Base-by-base conservation (phyloP, 345 rosid species). In the Rhodomyrtus tomentosa region DNA sequence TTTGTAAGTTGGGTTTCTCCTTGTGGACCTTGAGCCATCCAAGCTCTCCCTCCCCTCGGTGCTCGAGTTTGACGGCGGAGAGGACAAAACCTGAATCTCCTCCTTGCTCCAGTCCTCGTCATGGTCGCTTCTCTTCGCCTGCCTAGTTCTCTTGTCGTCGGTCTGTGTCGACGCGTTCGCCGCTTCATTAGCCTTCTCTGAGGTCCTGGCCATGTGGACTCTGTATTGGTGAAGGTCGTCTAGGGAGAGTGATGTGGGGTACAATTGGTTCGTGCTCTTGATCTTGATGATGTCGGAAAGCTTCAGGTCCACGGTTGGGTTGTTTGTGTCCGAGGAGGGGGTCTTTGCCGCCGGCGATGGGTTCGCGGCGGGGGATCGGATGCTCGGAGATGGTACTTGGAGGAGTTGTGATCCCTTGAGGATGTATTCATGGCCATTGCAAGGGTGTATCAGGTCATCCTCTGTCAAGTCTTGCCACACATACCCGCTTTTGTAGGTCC, bases 401-500 rank as follows among this genome's bases (percentile, higher is more conserved):
- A 89, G 87, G 52, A 93, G 88, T 83, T 84, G 89, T 15, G 97
- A 89, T 72, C 95, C 97, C 85, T 94, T 93, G 88, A 94, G 94
- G 81, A 94, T 86, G 89, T 90, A 94, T 62, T 94, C 95, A 29
- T 84, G 87, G 59, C 93, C 94, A 82, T 91, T 90, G 29, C 89
- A 89, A 24, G 97, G 94, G 86, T 89, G 81, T 48, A 94, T 91
- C 76, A 89, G 85, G 84, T 94, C 94, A 54, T 89, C 86, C 86
- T 91, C 93, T 1, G 92, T 62, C 48, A 94, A 87, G 84, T 94
- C 97, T 86, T 93, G 94, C 95, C 97, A 94, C 80, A 94, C 94
- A 86, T 86, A 94, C 53, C 94, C 94, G 55, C 89, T 93, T 85
- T 87, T 93, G 91, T 89, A 92, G 86, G 89, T 90, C 93, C 95